Base-by-base conservation (phyloP, 2,329 filamentous ascomycete genomes). In the Aspergillus tamarii region DNA sequence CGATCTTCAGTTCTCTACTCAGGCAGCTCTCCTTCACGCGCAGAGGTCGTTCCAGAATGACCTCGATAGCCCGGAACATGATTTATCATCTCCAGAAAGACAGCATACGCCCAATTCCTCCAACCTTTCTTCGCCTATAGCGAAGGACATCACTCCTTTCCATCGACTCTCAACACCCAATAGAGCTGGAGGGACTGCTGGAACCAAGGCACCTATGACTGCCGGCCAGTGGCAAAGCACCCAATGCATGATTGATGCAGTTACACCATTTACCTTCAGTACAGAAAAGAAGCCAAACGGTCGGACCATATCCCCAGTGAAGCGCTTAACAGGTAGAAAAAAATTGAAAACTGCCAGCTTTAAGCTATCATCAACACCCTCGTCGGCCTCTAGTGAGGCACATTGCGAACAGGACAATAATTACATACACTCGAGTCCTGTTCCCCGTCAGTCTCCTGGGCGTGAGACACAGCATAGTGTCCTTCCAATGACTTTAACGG, bases 1-100 rank as follows among this genome's bases (percentile, higher is more conserved):
- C 6, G 77, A 78, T 39, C 67, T 70, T 6, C 71, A 77, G 14
- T 68, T 80, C 30, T 80, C 78, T 0, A 81, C 79, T 0, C 79
- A 81, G 61, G 77, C 76, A 28, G 78, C 79, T 19, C 64, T 80
- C 28, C 62, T 74, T 2, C 73, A 75, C 45, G 79, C 78, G 8
- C 78, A 80, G 60, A 74, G 69, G 34, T 78, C 76, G 1, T 79
- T 81, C 32, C 77, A 79, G 56, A 73, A 78, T 26, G 78, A 78
- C 50, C 56, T 80, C 11, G 67, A 72, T 11, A 79, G 73, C 28
- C 74, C 74, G 5, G 67, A 65, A 55, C 63, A 61, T 21, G 65
- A 66, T 21, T 61, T 63, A 26, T 59, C 50, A 21, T 64, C 68
- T 21, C 63, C 68, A 7, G 64, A 59, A 16, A 64, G 60, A 21